Percentiles rank a stretch among this genome's conserved stretches.
phyloP scores from a whole-genome alignment of 2,329 filamentous ascomycete genomes.

The Beauveria pseudobassiana region DNA sequence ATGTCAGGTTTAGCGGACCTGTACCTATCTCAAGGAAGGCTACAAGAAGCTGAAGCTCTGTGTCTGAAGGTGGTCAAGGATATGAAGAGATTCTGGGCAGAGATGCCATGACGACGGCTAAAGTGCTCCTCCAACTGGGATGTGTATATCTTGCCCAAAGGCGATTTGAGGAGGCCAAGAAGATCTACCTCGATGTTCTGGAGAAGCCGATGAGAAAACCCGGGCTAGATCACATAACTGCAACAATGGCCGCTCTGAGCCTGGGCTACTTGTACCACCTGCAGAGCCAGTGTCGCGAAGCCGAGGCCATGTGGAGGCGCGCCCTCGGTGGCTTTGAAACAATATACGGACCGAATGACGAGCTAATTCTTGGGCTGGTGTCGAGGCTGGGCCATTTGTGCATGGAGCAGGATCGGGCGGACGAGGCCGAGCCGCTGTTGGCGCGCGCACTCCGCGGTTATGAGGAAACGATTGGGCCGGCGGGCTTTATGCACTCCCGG shows the following conservation, averaged over 20 bases:
- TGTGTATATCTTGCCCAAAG: not conserved
- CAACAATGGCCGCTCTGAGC: too few relatives aligned
- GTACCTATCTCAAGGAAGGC: too few relatives aligned
- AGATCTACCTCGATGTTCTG: not conserved
- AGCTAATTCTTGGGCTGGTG: not conserved
- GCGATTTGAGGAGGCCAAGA: not conserved
- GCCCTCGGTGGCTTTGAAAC: not conserved
- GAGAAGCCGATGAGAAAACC: not conserved
- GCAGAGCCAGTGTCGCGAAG: not conserved
- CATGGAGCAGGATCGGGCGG: not conserved
- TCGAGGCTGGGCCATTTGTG: not conserved
- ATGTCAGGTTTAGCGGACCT: too few relatives aligned
- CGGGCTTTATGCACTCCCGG: not conserved
- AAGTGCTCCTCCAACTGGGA: not conserved
- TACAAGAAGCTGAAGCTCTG: too few relatives aligned
- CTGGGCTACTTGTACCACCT: not conserved
- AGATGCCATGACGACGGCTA: too few relatives aligned
- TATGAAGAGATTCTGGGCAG: too few relatives aligned
- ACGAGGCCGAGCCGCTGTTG: not conserved
- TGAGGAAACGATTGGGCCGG: not conserved
- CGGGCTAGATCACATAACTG: too few relatives aligned
- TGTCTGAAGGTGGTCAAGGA: too few relatives aligned
- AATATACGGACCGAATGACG: not conserved
- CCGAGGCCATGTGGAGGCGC: not conserved
- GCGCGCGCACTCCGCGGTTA: not conserved